phyloP scores from a whole-genome alignment of 208 protist genomes.

The Trypanosoma rangeli region DNA sequence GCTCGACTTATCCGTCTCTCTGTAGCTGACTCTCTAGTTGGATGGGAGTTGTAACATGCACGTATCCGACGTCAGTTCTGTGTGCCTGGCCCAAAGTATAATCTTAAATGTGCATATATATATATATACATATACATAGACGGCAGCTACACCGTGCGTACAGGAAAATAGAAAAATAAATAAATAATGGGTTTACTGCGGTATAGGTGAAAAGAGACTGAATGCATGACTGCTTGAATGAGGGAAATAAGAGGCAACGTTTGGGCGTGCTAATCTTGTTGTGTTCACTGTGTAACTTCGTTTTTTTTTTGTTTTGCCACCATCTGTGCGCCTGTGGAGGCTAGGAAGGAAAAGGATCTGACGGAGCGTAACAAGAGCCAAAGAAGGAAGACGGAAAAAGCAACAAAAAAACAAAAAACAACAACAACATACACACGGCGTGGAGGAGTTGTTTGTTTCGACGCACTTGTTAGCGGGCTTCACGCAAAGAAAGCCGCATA shows the following conservation, averaged over 20 bases:
- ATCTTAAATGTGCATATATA: too few relatives aligned
- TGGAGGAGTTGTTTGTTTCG: neutral
- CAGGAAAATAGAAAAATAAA: neutral
- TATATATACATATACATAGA: neutral
- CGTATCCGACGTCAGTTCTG: too few relatives aligned
- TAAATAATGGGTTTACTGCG: neutral
- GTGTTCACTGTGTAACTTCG: slow-evolving; percentile 14
- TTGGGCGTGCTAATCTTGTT: neutral
- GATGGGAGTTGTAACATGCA: too few relatives aligned
- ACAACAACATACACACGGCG: neutral
- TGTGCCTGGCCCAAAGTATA: too few relatives aligned
- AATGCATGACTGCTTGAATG: too few relatives aligned
- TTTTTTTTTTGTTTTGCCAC: slow-evolving; percentile 9
- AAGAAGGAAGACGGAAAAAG: neutral
- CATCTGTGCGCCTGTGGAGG: neutral
- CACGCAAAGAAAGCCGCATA: neutral
- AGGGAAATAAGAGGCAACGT: too few relatives aligned
- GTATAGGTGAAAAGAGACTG: neutral
- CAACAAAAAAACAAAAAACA: slow-evolving; percentile 2
- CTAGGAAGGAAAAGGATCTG: neutral
- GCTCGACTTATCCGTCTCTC: too few relatives aligned
- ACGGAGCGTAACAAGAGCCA: neutral
- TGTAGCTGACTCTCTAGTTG: too few relatives aligned
- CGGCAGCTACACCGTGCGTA: too few relatives aligned
- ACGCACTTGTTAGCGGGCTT: neutral